Conservation (phyloP, 2,329 filamentous ascomycete species). For the Calonectria pteridis region DNA sequence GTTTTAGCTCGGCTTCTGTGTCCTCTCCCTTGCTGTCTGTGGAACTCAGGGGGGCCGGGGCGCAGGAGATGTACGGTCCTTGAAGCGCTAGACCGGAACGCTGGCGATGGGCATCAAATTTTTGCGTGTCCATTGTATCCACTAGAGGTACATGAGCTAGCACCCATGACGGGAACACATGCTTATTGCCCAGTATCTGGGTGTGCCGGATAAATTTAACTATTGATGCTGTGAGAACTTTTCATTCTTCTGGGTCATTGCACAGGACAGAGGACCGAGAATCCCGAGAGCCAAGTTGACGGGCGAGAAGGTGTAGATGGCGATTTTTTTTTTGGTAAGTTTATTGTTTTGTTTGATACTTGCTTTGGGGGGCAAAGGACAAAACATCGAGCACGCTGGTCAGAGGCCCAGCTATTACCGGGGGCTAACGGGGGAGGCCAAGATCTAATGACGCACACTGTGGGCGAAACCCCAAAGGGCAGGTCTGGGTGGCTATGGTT, state of each 20-base stretch:
- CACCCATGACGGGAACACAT: conserved; percentile 19
- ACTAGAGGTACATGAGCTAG: conserved; percentile 18
- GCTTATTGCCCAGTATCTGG: conserved; percentile 1
- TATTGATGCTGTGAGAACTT: not conserved
- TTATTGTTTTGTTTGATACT: conserved; percentile 31
- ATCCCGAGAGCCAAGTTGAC: conserved; percentile 1
- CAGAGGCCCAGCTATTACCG: conserved; percentile 36
- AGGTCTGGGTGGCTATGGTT: conserved; percentile 25
- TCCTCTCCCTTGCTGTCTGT: conserved; percentile 41
- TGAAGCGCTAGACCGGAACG: conserved; percentile 39
- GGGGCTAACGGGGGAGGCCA: conserved; percentile 36
- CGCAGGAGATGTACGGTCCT: conserved; percentile 30
- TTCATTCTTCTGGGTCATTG: not conserved
- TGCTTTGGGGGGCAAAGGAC: not conserved
- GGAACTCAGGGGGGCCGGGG: conserved; percentile 33
- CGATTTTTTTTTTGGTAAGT: conserved; percentile 19
- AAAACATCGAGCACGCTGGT: conserved; percentile 18
- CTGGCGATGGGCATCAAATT: conserved; percentile 33
- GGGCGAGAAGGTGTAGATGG: not conserved
- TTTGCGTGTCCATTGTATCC: conserved; percentile 32
- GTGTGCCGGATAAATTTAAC: conserved; percentile 11
- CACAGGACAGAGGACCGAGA: not conserved
- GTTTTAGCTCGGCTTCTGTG: conserved; percentile 41
- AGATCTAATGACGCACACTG: conserved; percentile 40
- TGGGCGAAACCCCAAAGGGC: conserved; percentile 21